phyloP scores from a whole-genome alignment of 1,284 basidiomycete genomes.

The Pseudozyma flocculosa region DNA sequence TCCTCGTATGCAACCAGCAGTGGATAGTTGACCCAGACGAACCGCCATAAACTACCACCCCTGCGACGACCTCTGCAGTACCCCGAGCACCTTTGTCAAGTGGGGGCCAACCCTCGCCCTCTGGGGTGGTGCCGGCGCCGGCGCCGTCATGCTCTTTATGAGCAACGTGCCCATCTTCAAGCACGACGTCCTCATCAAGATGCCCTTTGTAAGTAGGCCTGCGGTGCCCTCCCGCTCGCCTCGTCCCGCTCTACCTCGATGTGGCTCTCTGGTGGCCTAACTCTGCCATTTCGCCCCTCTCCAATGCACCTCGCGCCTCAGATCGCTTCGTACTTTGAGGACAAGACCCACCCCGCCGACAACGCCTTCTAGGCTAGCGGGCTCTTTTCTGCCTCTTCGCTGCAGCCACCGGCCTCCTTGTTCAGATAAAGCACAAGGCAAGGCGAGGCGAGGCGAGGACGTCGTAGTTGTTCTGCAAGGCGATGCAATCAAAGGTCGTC shows the following conservation, averaged over 20 bases:
- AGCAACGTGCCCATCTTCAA: slow-evolving; percentile 49
- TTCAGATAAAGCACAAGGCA: too few species aligned
- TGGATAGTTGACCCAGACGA: too few species aligned
- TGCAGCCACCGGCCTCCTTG: too few species aligned
- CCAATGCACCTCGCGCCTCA: too few species aligned
- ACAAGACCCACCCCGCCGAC: slow-evolving; percentile 38
- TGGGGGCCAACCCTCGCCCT: slow-evolving; percentile 46
- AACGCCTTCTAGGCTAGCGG: slow-evolving; percentile 26
- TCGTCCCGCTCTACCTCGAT: background rate
- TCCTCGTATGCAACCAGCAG: too few species aligned
- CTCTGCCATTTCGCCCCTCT: too few species aligned
- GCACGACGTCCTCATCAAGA: slow-evolving; percentile 46
- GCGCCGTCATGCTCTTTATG: slow-evolving; percentile 48
- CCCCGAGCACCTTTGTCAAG: slow-evolving; percentile 30
- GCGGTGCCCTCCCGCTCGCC: background rate
- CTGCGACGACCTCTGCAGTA: slow-evolving; percentile 3
- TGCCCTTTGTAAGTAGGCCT: slow-evolving; percentile 34
- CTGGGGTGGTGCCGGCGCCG: slow-evolving; percentile 48
- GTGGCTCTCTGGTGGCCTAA: too few species aligned
- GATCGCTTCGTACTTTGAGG: slow-evolving; percentile 39
- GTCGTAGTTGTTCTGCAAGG: too few species aligned
- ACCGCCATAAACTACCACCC: too few species aligned
- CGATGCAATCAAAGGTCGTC: too few species aligned
- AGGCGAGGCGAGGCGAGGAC: too few species aligned
- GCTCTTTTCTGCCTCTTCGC: background rate